Base-by-base conservation (phyloP, 768 basidiomycete genomes). In the Leccinum sublutescens region DNA sequence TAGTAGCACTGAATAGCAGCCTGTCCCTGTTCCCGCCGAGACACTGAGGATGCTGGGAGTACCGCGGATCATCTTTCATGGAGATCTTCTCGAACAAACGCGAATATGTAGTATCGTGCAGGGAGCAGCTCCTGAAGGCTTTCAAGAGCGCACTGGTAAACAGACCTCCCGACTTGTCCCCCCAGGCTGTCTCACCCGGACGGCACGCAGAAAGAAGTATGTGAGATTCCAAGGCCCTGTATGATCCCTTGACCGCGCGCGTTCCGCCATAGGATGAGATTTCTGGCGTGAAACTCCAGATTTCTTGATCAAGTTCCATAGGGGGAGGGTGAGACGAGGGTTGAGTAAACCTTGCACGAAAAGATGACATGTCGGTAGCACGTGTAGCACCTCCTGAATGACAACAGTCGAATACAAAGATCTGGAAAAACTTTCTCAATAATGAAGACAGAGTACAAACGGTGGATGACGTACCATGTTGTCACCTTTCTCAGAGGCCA, bases 181-280 rank as follows among this genome's bases (percentile, higher is more conserved):
- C 66, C 7, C 49, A 19, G 12, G 67, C 66, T 2, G 10, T 2
- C 17, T 68, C 64, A 7, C 47, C 59, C 19, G 66, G 59, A 21
- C 59, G 66, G 45, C 66, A 68, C 3, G 67, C 66, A 50, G 67
- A 64, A 49, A 68, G 67, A 25, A 66, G 56, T 21, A 66, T 50
- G 12, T 68, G 64, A 5, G 67, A 68, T 10, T n/a, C 59, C 59
- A 68, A 56, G 10, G 67, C 57, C 25, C 59, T 67, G 15, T 66
- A 66, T 9, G 31, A 52, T 19, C 51, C 29, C 33, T 11, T 53
- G 61, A 29, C 21, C 34, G 49, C 59, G 1, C 58, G 50, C 15
- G 55, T 19, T 8, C 57, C 61, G 5, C 54, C 45, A 6, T 67
- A 66, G 45, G 48, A 43, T 38, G 50, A 33, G n/a, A 12, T 15